Percentiles rank a stretch among this genome's conserved stretches.
phyloP scores from a whole-genome alignment of 2,329 filamentous ascomycete species.

The Chrysosporium keratinophilum region DNA sequence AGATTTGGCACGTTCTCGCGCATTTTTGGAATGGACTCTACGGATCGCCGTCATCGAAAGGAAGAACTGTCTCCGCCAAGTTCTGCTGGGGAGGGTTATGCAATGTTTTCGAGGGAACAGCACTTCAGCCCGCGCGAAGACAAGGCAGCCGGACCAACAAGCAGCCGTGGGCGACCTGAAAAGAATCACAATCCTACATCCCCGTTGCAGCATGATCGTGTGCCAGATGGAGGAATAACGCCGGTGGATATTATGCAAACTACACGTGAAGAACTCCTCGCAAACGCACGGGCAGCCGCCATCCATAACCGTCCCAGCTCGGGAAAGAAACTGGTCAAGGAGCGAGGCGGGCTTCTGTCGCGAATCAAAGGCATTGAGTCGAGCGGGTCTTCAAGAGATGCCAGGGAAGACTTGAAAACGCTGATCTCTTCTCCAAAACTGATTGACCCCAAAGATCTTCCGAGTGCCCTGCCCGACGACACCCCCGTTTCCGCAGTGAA shows the following conservation, averaged over 20 bases:
- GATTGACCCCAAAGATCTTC: constrained; percentile 13
- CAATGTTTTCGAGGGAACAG: background rate
- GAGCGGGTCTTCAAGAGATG: constrained; percentile 6
- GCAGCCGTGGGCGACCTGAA: background rate
- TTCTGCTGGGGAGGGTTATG: background rate
- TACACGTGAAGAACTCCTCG: constrained; percentile 14
- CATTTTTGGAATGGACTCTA: constrained; percentile 1
- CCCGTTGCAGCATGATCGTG: constrained; percentile 4
- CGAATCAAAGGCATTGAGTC: constrained; percentile 11
- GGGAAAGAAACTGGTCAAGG: constrained; percentile 9
- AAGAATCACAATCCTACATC: constrained; percentile 2
- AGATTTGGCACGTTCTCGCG: constrained; percentile 3
- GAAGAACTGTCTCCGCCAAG: background rate
- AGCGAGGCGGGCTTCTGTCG: constrained; percentile 13
- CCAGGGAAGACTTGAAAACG: constrained; percentile 17
- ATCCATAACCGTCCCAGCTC: constrained; percentile 7
- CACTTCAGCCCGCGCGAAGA: background rate
- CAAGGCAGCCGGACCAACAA: background rate
- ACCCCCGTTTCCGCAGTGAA: constrained; percentile 73
- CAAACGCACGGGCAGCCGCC: constrained; percentile 13
- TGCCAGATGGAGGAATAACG: background rate
- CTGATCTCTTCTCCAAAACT: constrained; percentile 19
- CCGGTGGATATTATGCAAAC: constrained; percentile 4
- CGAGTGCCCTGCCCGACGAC: constrained; percentile 50
- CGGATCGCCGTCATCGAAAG: constrained; percentile 1